Evolutionary conservation across 768 basidiomycete species (phyloP).

Genomic region (Lactarius deliciosus): DNA sequence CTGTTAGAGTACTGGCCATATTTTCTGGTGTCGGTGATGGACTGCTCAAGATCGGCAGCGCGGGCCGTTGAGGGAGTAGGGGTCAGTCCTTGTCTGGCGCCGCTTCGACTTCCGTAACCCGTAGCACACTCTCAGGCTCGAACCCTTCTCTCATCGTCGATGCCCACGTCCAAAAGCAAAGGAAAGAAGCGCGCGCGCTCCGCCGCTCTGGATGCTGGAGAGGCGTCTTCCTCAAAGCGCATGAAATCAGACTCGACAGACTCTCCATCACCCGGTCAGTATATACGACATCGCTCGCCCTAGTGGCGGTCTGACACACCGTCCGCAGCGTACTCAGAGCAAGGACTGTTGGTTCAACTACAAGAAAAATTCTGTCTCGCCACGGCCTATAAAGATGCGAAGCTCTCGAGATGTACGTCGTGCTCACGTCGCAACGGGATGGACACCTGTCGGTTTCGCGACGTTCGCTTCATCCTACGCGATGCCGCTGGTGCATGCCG

Average conservation of each 20-base stretch:
- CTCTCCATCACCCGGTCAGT: conserved; percentile 15
- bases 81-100: conserved; percentile 15
- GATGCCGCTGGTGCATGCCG: conserved; percentile 54
- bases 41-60: neutral
- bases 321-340: conserved; percentile 10
- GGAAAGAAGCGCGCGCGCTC: conserved; percentile 23
- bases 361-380: conserved; percentile 28
- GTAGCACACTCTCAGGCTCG: conserved; percentile 11
- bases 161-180: conserved; percentile 23
- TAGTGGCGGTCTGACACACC: conserved; percentile 17
- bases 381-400: conserved; percentile 29
- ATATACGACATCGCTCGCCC: neutral
- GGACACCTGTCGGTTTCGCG: conserved; percentile 82
- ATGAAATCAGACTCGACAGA: conserved; percentile 21
- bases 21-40: no score
- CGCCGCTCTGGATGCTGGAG: conserved; percentile 11
- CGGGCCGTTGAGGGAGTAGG: conserved; percentile 5
- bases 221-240: conserved; percentile 24
- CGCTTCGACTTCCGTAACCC: conserved; percentile 11
- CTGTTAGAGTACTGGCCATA: conserved; percentile 32
- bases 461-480: conserved; percentile 71
- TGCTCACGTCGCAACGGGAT: conserved; percentile 85
- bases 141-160: conserved; percentile 5
- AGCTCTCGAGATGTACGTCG: conserved; percentile 76
- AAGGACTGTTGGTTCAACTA: conserved; percentile 3